Conservation (phyloP, 257 asterid species). For the Petrea volubilis region DNA sequence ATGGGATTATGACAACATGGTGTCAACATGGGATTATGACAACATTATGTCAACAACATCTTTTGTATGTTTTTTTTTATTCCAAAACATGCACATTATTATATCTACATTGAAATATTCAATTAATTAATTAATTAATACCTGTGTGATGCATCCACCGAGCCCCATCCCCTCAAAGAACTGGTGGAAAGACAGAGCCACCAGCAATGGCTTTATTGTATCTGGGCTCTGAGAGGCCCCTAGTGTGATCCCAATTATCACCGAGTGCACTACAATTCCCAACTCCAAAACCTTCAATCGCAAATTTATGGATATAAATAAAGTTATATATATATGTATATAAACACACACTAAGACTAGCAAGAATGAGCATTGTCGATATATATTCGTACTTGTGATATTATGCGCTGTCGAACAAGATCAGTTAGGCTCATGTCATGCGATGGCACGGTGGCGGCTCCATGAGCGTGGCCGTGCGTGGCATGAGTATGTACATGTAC, state of each 20-base stretch:
- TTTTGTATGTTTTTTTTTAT: neutral
- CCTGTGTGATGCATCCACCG: conserved; percentile 74
- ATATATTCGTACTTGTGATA: conserved; percentile 45
- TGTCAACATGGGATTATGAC: neutral
- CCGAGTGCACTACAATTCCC: conserved; percentile 68
- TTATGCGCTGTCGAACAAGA: conserved; percentile 51
- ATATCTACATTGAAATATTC: neutral
- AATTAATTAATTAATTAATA: conserved; percentile 5
- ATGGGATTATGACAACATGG: too few relatives aligned
- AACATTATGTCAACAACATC: conserved; percentile 40
- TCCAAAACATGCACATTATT: conserved; percentile 13
- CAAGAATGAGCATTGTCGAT: neutral
- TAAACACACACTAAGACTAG: neutral
- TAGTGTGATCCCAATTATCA: conserved; percentile 57
- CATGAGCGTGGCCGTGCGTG: conserved; percentile 50
- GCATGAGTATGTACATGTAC: conserved; percentile 38
- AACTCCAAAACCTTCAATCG: conserved; percentile 69
- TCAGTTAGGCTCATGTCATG: conserved; percentile 31
- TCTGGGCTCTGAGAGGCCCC: conserved; percentile 52
- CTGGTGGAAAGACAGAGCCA: conserved; percentile 65
- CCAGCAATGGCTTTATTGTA: conserved; percentile 54
- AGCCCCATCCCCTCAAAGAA: conserved; percentile 76
- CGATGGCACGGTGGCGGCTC: conserved; percentile 35
- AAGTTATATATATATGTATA: neutral
- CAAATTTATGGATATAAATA: neutral